Evolutionary conservation across 1,284 basidiomycete genomes (phyloP).

Genomic region (Tetrapyrgos nigripes): DNA sequence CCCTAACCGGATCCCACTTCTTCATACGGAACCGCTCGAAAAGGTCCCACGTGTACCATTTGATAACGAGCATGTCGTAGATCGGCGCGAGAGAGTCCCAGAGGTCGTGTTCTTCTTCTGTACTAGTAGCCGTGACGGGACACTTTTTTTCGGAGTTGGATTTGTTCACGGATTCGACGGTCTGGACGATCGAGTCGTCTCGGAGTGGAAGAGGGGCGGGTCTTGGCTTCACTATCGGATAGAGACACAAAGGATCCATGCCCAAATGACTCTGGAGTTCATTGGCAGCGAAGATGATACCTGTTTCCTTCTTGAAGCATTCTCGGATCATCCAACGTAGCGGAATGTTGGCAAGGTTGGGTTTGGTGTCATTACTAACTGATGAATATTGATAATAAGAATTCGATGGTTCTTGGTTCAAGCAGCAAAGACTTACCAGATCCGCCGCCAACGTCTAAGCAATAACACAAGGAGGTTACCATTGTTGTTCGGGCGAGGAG

Average conservation of each 20-base stretch:
- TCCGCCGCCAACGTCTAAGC: conserved; percentile 44
- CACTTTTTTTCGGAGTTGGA: background rate
- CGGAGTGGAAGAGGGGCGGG: background rate
- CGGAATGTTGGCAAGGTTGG: conserved; percentile 47
- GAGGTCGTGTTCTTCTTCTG: conserved; percentile 14
- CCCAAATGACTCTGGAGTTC: conserved; percentile 19
- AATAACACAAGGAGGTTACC: conserved; percentile 1
- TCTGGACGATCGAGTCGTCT: background rate
- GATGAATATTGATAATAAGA: background rate
- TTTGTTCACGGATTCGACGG: background rate
- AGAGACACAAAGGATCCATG: conserved; percentile 17
- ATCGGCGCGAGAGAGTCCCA: conserved; percentile 14
- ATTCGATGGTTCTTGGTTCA: background rate
- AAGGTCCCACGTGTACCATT: conserved; percentile 9
- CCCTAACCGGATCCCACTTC: conserved; percentile 4
- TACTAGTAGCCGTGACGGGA: background rate
- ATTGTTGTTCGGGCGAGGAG: background rate
- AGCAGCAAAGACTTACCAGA: conserved; percentile 14
- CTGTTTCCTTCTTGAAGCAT: conserved; percentile 42
- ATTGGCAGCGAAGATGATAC: conserved; percentile 41
- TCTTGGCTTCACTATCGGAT: conserved; percentile 15
- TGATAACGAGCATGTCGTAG: conserved; percentile 16
- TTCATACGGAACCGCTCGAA: conserved; percentile 16
- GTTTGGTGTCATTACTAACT: conserved; percentile 38
- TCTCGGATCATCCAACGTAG: conserved; percentile 58